A percentile compares a stretch with the other conserved stretches of the same genome.
Conservation (phyloP, 768 basidiomycete species). For the Tulasnella sp. region DNA sequence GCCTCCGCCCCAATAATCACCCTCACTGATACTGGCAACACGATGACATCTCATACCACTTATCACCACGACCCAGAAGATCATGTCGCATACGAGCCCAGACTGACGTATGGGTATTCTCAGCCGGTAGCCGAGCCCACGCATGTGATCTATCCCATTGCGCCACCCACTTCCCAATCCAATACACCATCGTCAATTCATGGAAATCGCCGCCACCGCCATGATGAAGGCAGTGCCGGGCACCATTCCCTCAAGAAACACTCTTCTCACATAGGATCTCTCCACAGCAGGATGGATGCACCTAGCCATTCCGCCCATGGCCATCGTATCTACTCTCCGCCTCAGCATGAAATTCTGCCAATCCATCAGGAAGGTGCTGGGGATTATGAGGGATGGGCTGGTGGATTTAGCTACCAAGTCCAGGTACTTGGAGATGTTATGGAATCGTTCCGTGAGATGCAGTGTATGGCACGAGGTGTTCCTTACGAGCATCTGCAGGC, state of each 20-base stretch:
- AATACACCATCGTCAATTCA: background rate
- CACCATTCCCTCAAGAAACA: background rate
- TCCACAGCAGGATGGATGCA: background rate
- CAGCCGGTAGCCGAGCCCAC: background rate
- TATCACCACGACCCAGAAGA: background rate
- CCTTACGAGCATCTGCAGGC: background rate
- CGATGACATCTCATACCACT: background rate
- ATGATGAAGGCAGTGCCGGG: background rate
- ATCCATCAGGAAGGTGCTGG: background rate
- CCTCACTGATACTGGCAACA: background rate
- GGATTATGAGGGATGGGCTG: background rate
- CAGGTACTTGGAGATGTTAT: background rate
- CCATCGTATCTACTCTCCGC: background rate
- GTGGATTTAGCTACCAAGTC: background rate
- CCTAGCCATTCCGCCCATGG: background rate
- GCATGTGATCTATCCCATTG: background rate
- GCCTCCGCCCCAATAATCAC: background rate
- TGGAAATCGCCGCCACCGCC: no score
- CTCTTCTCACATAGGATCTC: background rate
- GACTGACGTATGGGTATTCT: background rate
- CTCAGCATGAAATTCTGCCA: no score
- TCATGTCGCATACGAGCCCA: background rate
- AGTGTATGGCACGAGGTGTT: background rate
- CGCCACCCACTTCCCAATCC: background rate
- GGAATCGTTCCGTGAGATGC: background rate